These are phyloP conservation scores for Carex parvula DNA, from an alignment of 176 grass and related monocot genomes.

Conservation along the genomic window DNA sequence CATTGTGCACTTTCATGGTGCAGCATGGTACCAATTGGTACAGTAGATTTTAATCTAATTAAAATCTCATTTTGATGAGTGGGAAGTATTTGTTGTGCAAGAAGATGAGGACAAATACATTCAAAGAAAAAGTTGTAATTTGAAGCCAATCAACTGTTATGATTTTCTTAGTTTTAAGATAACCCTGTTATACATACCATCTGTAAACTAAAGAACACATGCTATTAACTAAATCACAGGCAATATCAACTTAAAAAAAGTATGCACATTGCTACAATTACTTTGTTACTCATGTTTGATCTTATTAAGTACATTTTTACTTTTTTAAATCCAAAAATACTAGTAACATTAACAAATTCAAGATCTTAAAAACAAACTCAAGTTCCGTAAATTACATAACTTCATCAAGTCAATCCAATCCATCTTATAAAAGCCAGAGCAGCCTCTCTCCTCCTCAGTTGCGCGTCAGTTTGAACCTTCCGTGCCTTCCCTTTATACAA, in stretches of 20 bases:
- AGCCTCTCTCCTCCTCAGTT: slow-evolving; percentile 77
- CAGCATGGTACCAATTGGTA: background rate
- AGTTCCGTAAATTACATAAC: background rate
- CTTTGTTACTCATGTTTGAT: background rate
- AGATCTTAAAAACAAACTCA: background rate
- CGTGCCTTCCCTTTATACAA: slow-evolving; percentile 70
- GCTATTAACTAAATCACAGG: background rate
- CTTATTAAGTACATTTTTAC: background rate
- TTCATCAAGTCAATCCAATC: slow-evolving; percentile 68
- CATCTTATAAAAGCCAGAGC: slow-evolving; percentile 75
- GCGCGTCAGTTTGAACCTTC: slow-evolving; percentile 83
- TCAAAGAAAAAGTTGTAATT: background rate
- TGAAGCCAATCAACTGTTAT: background rate
- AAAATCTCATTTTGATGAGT: background rate
- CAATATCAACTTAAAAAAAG: background rate
- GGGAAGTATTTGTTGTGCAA: background rate
- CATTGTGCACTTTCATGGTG: background rate
- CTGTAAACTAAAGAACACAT: background rate
- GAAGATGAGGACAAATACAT: background rate
- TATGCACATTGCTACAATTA: background rate
- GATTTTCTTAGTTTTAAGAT: background rate
- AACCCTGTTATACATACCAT: background rate
- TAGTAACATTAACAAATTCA: background rate
- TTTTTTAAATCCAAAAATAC: background rate
- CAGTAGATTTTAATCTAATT: background rate